Evolutionary conservation across 176 grass and related monocot genomes (phyloP).

Genomic region (Luzula sylvatica): DNA sequence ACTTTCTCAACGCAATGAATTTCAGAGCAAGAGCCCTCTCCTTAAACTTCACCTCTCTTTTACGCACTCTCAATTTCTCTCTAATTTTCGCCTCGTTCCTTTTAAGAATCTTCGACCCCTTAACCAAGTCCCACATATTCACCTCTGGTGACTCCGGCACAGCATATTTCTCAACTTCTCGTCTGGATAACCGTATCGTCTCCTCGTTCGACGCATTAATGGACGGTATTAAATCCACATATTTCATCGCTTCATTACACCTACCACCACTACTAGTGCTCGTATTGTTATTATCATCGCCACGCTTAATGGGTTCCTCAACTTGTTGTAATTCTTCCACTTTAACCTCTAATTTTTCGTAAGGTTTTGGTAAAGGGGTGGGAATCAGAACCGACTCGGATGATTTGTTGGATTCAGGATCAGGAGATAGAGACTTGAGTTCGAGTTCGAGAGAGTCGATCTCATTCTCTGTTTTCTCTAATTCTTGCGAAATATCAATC

Average conservation of each 20-base stretch:
- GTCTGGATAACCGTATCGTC: background rate
- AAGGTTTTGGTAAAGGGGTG: too few species aligned
- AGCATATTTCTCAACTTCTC: too few species aligned
- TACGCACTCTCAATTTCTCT: conserved; percentile 26
- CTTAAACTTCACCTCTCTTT: conserved; percentile 32
- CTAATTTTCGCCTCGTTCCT: conserved; percentile 24
- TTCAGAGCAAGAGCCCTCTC: conserved; percentile 33
- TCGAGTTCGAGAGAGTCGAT: conserved; percentile 41
- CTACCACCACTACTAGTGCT: background rate
- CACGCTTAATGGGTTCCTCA: conserved; percentile 2
- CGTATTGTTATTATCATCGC: background rate
- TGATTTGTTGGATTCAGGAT: background rate
- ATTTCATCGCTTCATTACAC: background rate
- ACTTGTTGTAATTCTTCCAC: background rate
- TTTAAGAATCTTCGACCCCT: conserved; percentile 2
- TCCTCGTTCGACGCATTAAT: conserved; percentile 17
- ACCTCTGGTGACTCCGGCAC: background rate
- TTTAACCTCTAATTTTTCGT: background rate
- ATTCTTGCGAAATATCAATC: conserved; percentile 28
- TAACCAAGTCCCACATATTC: conserved; percentile 20
- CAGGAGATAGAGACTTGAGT: conserved; percentile 24
- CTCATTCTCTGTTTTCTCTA: conserved; percentile 40
- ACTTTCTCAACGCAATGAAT: conserved; percentile 26
- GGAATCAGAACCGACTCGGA: background rate
- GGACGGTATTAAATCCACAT: conserved; percentile 18